These are phyloP conservation scores for Tulasnella sp. DNA, from an alignment of 768 basidiomycete genomes.

Conservation along the genomic window DNA sequence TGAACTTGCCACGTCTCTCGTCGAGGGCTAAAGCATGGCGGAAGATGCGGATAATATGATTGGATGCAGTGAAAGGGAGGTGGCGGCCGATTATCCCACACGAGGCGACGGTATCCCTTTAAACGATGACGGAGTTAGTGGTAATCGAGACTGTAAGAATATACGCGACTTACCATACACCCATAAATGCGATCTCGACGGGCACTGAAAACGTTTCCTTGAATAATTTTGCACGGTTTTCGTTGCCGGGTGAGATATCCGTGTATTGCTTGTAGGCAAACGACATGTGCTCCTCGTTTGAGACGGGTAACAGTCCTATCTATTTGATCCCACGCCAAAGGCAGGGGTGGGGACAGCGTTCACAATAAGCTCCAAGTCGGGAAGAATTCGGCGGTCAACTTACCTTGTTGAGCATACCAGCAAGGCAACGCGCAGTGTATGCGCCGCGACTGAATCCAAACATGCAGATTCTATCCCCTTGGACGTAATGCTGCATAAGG, in stretches of 20 bases:
- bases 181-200: slow-evolving; percentile 26
- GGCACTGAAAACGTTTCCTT: slow-evolving; percentile 24
- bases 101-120: slow-evolving; percentile 25
- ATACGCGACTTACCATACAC: slow-evolving; percentile 20
- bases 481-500: slow-evolving; percentile 21
- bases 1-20: slow-evolving; percentile 59
- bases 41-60: slow-evolving; percentile 24
- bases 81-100: slow-evolving; percentile 24
- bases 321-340: neutral
- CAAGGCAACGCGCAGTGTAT: slow-evolving; percentile 29
- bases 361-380: neutral
- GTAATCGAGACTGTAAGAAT: neutral
- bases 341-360: too few relatives aligned
- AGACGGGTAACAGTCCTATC: slow-evolving; percentile 26
- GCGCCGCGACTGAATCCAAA: slow-evolving; percentile 33
- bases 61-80: slow-evolving; percentile 25
- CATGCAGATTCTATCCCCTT: slow-evolving; percentile 31
- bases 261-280: slow-evolving; percentile 24
- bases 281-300: slow-evolving; percentile 25
- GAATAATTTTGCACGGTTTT: slow-evolving; percentile 19
- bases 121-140: neutral
- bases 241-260: neutral
- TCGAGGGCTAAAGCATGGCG: slow-evolving; percentile 23
- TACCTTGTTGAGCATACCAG: slow-evolving; percentile 29
- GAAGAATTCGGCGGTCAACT: neutral